Evolutionary conservation across 164 flowering plant genomes (phyloP).

Genomic region (Stephania japonica): DNA sequence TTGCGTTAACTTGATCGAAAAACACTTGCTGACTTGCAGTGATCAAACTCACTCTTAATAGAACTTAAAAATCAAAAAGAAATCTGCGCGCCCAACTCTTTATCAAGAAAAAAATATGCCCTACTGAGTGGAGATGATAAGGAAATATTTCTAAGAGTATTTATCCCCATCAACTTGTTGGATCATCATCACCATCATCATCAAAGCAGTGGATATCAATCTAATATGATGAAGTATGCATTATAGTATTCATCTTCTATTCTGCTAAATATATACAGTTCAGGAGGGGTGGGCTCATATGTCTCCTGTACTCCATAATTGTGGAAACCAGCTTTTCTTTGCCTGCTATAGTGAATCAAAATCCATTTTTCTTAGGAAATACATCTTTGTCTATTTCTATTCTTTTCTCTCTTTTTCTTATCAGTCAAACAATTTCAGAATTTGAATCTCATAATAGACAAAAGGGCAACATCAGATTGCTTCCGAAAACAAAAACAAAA

Average conservation of each 20-base stretch:
- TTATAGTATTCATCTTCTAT: not conserved
- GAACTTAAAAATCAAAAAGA: not conserved
- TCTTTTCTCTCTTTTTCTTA: not conserved
- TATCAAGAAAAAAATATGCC: too few species aligned
- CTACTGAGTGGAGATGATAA: not conserved
- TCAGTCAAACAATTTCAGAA: not conserved
- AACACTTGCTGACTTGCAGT: not conserved
- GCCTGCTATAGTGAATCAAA: conserved; percentile 21
- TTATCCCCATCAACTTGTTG: not conserved
- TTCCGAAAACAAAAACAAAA: not conserved
- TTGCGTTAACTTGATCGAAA: not conserved
- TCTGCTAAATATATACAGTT: not conserved
- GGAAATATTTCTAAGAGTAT: not conserved
- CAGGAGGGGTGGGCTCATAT: conserved; percentile 7
- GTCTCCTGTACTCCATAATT: conserved; percentile 18
- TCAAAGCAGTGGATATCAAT: not conserved
- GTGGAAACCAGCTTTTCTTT: conserved; percentile 15
- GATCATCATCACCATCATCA: conserved; percentile 1
- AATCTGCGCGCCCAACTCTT: too few species aligned
- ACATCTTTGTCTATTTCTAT: not conserved
- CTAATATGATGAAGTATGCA: not conserved
- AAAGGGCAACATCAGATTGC: not conserved
- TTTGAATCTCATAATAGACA: not conserved
- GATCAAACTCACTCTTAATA: not conserved
- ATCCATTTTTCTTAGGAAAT: not conserved